Conservation (phyloP, 306 rosid genomes). For the Astragalus glycyphyllos region DNA sequence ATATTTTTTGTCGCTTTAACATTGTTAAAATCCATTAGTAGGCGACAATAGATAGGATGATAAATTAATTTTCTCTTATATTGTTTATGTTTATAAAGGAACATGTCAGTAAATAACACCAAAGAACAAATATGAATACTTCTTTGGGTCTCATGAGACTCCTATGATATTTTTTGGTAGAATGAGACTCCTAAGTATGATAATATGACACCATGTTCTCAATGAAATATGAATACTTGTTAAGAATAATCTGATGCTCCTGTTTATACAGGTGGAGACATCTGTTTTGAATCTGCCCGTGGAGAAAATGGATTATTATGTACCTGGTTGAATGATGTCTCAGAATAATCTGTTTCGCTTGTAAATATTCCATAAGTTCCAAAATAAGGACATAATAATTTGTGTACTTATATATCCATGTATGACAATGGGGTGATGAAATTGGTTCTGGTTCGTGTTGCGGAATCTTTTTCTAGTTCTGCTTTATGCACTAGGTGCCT, state of each 20-base stretch:
- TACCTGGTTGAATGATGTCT: conserved; percentile 71
- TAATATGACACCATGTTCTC: background rate
- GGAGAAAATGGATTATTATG: conserved; percentile 92
- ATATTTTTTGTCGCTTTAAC: background rate
- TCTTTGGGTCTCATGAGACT: conserved; percentile 4
- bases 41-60: background rate
- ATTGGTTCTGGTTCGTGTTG: conserved; percentile 36
- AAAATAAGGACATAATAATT: conserved; percentile 5
- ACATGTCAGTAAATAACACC: background rate
- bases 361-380: conserved; percentile 53
- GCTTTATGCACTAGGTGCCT: conserved; percentile 11
- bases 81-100: conserved; percentile 1
- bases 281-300: conserved; percentile 86
- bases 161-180: too few relatives aligned
- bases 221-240: conserved; percentile 5
- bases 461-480: conserved; percentile 27
- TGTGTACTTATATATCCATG: conserved; percentile 14
- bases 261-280: conserved; percentile 68
- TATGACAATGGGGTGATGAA: conserved; percentile 18
- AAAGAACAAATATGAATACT: background rate
- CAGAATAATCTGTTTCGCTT: conserved; percentile 18
- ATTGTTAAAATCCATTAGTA: background rate
- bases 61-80: background rate
- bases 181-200: too few relatives aligned
- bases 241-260: background rate